Evolutionary conservation across 495 filamentous ascomycete species (phyloP).

Genomic region (Daldinia loculata): DNA sequence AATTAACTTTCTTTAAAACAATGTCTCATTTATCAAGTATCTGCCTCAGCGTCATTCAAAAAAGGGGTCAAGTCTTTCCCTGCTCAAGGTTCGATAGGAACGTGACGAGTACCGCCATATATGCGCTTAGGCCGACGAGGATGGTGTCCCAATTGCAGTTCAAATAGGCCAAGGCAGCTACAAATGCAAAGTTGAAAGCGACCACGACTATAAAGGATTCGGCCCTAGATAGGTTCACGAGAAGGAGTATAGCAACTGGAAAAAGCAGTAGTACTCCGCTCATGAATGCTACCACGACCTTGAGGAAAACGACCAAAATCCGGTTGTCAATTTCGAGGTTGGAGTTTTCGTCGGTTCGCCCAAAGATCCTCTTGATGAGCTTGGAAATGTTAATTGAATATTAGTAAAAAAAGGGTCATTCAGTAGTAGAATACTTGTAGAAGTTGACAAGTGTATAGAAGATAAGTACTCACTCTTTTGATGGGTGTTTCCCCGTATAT

Average conservation of each 20-base stretch:
- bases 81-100: conserved; percentile 25
- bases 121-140: conserved; percentile 20
- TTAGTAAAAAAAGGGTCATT: not conserved
- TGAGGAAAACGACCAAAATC: not conserved
- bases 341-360: not conserved
- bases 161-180: not conserved
- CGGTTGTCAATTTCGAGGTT: conserved; percentile 12
- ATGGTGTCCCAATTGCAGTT: conserved; percentile 19
- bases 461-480: conserved; percentile 1
- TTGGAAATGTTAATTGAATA: not conserved
- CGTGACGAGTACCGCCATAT: conserved; percentile 21
- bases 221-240: conserved; percentile 2
- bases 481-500: conserved; percentile 4
- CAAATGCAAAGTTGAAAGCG: conserved; percentile 12
- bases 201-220: conserved; percentile 18
- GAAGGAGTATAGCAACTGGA: conserved; percentile 25
- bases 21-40: not conserved
- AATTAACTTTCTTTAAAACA: not conserved
- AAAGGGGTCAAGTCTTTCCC: not conserved
- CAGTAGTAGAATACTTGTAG: no score
- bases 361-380: conserved; percentile 15
- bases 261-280: conserved; percentile 16
- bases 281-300: conserved; percentile 1
- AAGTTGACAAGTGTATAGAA: not conserved
- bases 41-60: not conserved